Evolutionary conservation across 176 grass and related monocot genomes (phyloP).

Genomic region (Eremochloa ophiuroides): DNA sequence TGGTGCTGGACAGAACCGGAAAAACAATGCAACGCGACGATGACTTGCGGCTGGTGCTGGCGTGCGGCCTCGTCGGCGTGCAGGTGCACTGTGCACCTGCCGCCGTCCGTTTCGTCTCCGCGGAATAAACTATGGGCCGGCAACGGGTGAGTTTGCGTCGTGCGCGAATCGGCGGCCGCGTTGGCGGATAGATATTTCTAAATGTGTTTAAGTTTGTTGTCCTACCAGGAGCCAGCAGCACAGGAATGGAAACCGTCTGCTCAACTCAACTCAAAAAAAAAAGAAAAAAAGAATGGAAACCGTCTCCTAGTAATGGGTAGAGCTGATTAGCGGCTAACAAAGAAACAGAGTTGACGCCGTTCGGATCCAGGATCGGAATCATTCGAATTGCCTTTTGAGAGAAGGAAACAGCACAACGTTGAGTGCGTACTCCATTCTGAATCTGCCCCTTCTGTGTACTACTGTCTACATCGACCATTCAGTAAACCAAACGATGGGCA

Average conservation of each 20-base stretch:
- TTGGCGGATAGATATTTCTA: neutral
- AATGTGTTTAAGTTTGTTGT: neutral
- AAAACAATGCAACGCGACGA: conserved; percentile 19
- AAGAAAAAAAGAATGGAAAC: too few relatives aligned
- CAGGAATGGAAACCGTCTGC: conserved; percentile 12
- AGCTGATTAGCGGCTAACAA: neutral
- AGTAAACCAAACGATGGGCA: neutral
- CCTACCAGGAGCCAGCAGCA: neutral
- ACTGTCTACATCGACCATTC: too few relatives aligned
- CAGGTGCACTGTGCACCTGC: neutral
- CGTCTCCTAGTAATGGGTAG: too few relatives aligned
- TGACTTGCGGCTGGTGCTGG: conserved; percentile 10
- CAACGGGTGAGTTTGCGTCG: too few relatives aligned
- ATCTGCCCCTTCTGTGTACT: neutral
- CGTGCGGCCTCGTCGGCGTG: conserved; percentile 8
- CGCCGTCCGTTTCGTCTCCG: neutral
- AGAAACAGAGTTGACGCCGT: neutral
- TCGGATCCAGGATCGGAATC: neutral
- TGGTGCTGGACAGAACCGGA: neutral
- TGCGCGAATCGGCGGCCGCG: conserved; percentile 10
- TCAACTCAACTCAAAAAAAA: too few relatives aligned
- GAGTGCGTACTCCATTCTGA: neutral
- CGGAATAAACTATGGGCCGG: too few relatives aligned
- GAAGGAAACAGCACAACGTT: neutral
- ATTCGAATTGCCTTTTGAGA: neutral